These are phyloP conservation scores for Fragilaria radians DNA, from an alignment of 108 stramenopile genomes.

Conservation along the genomic window DNA sequence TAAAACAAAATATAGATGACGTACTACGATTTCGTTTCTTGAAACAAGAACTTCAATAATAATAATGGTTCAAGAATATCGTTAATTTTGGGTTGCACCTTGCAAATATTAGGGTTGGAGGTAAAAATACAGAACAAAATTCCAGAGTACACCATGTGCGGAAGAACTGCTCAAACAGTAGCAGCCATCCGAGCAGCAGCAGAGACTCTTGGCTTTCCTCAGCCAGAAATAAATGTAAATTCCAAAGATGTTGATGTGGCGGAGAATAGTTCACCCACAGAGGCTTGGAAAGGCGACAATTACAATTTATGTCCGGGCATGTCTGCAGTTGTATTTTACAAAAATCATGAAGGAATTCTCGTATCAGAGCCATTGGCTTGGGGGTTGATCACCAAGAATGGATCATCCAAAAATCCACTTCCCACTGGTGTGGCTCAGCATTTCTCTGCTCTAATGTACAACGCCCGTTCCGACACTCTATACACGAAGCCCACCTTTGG, in stretches of 20 bases:
- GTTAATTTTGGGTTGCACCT: too few relatives aligned
- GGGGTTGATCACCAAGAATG: constrained; percentile 65
- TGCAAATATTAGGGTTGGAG: too few relatives aligned
- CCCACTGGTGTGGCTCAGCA: constrained; percentile 38
- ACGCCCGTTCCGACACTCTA: constrained; percentile 74
- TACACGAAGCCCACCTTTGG: constrained; percentile 62
- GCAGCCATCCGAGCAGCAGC: constrained; percentile 3
- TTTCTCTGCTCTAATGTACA: constrained; percentile 65
- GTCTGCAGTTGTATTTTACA: constrained; percentile 33
- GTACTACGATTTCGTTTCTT: too few relatives aligned
- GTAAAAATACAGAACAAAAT: too few relatives aligned
- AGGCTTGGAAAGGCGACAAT: constrained; percentile 17
- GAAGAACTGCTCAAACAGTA: constrained; percentile 4
- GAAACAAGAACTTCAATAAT: too few relatives aligned
- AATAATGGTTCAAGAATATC: too few relatives aligned
- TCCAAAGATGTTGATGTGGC: neutral
- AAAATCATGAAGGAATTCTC: constrained; percentile 3
- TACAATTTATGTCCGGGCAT: constrained; percentile 52
- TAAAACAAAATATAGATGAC: too few relatives aligned
- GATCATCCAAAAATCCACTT: constrained; percentile 34
- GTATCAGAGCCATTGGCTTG: constrained; percentile 41
- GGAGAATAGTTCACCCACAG: neutral
- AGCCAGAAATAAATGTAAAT: neutral
- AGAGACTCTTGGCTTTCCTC: neutral
- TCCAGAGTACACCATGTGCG: constrained; percentile 8